Conservation (phyloP, 805 yeast genomes). For the Debaryomyces hansenii region DNA sequence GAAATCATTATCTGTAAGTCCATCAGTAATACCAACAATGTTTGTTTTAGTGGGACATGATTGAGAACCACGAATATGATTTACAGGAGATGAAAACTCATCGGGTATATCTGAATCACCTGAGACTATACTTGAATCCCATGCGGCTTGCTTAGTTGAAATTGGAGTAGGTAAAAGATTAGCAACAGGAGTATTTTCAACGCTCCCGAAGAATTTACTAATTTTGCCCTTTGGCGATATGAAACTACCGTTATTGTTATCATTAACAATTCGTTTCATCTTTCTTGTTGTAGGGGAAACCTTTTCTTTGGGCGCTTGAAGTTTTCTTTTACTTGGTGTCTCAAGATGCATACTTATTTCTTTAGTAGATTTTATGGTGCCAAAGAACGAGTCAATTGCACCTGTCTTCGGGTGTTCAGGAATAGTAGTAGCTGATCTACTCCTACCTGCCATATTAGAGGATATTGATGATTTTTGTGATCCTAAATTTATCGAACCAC, state of each 20-base stretch:
- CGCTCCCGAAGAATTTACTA: conserved; percentile 15
- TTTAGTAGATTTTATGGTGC: not conserved
- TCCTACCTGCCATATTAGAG: not conserved
- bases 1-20: conserved; percentile 17
- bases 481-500: conserved; percentile 13
- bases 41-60: not conserved
- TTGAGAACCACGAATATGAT: conserved; percentile 2
- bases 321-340: conserved; percentile 1
- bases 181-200: not conserved
- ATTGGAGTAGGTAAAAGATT: not conserved
- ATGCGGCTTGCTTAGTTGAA: not conserved
- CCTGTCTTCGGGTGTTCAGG: not conserved
- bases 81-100: conserved; percentile 25
- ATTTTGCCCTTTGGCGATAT: conserved; percentile 1
- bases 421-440: not conserved
- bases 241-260: not conserved
- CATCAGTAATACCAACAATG: conserved; percentile 11
- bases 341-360: not conserved
- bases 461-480: not conserved
- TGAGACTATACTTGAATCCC: conserved; percentile 6
- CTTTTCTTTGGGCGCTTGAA: conserved; percentile 2
- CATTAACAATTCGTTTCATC: not conserved
- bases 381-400: conserved; percentile 8
- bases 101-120: conserved; percentile 33
- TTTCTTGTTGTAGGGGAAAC: conserved; percentile 19